These are phyloP conservation scores for Xylaria sp. DNA, from an alignment of 2,329 filamentous ascomycete species.

Conservation along the genomic window DNA sequence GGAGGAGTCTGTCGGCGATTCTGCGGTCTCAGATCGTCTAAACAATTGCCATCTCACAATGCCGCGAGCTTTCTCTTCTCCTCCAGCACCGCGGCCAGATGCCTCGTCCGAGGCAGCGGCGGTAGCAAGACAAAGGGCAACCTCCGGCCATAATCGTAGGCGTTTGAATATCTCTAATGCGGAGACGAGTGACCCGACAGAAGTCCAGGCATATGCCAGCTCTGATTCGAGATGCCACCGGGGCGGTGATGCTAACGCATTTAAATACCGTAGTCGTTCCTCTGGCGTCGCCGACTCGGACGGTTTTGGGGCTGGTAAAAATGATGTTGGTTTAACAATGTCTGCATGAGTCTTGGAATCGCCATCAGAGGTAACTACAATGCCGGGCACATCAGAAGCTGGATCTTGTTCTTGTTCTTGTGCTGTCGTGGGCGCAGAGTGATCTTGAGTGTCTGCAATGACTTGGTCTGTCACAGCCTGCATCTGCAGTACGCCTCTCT, in stretches of 20 bases:
- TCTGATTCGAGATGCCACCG: constrained; percentile 95
- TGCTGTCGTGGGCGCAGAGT: constrained; percentile 33
- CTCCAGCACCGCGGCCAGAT: constrained; percentile 58
- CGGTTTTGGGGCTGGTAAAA: constrained; percentile 77
- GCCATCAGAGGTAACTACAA: constrained; percentile 50
- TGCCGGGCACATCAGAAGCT: constrained; percentile 47
- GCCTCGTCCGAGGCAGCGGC: constrained; percentile 63
- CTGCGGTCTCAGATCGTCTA: constrained; percentile 57
- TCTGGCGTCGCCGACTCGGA: constrained; percentile 79
- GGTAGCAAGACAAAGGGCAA: constrained; percentile 83
- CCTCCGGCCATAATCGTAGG: constrained; percentile 91
- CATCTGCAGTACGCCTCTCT: constrained; percentile 87
- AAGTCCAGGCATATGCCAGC: constrained; percentile 89
- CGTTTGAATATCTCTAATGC: constrained; percentile 96
- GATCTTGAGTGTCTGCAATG: constrained; percentile 72
- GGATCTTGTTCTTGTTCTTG: constrained; percentile 32
- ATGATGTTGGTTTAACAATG: constrained; percentile 67
- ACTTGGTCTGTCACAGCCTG: constrained; percentile 96
- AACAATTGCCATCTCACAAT: constrained; percentile 83
- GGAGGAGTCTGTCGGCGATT: constrained; percentile 37
- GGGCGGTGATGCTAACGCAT: constrained; percentile 81
- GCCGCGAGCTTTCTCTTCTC: constrained; percentile 79
- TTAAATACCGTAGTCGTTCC: constrained; percentile 81
- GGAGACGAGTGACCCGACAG: constrained; percentile 83
- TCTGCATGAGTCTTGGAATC: constrained; percentile 21